A percentile compares a stretch with the other conserved stretches of the same genome.
phyloP scores from a whole-genome alignment of 78 protist genomes.

The Reticulomyxa filosa region DNA sequence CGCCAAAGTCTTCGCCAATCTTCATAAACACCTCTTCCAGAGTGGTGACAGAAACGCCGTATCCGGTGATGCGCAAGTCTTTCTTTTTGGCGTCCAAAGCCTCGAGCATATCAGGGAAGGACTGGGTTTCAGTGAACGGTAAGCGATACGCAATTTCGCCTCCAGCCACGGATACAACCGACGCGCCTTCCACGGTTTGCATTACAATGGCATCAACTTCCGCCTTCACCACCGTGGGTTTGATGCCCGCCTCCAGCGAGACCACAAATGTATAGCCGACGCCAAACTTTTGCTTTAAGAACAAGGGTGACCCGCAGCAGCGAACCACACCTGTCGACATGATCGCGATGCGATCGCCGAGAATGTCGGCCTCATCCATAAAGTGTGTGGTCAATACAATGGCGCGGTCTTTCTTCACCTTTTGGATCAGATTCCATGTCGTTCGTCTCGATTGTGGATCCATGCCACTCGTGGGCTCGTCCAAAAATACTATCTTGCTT shows the following conservation, averaged over 20 bases:
- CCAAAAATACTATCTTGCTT: constrained; percentile 1
- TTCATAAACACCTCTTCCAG: constrained; percentile 11
- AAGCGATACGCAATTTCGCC: constrained; percentile 1
- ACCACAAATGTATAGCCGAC: not conserved
- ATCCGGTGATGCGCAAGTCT: not conserved
- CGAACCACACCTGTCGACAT: not conserved
- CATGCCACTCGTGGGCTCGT: constrained; percentile 30
- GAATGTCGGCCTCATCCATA: constrained; percentile 22
- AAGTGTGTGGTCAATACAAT: constrained; percentile 21
- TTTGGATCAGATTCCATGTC: constrained; percentile 10
- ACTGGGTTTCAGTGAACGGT: too few species aligned
- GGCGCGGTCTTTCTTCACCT: not conserved
- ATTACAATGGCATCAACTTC: constrained; percentile 28
- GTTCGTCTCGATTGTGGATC: constrained; percentile 25
- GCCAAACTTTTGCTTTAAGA: not conserved
- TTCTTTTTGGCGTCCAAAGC: not conserved
- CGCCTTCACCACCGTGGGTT: constrained; percentile 26
- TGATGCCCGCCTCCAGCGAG: constrained; percentile 2
- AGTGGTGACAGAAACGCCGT: constrained; percentile 11
- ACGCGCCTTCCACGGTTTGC: not conserved
- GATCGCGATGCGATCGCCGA: constrained; percentile 8
- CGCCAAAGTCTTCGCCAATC: not conserved
- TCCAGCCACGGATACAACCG: not conserved
- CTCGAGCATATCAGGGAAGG: too few species aligned
- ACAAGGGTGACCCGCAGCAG: not conserved